Conservation (phyloP, 257 asterid species). For the Craterostigma plantagineum region DNA sequence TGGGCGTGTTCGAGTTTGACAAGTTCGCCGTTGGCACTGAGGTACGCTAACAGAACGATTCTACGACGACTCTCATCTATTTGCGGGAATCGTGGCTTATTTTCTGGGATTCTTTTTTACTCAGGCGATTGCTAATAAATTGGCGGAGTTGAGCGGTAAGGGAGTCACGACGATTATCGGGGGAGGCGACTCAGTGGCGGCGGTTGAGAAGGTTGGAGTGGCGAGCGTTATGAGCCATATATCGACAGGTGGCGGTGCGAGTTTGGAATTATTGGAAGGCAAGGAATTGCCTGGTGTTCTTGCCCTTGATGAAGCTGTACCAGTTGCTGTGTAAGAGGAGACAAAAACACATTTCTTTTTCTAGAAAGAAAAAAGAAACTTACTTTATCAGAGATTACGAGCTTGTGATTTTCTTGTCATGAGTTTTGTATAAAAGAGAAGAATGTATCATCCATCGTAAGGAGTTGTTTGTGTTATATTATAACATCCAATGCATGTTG, state of each 20-base stretch:
- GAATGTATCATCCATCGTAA: no score
- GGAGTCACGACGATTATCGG: conserved; percentile 33
- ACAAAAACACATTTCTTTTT: background rate
- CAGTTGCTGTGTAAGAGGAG: background rate
- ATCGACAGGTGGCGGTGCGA: conserved; percentile 39
- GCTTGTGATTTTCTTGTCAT: no score
- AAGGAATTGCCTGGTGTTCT: conserved; percentile 27
- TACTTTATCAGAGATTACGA: background rate
- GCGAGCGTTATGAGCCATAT: conserved; percentile 29
- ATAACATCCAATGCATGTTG: no score
- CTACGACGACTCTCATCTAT: no score
- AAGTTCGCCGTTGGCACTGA: conserved; percentile 32
- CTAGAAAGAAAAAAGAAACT: no score
- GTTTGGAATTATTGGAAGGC: conserved; percentile 32
- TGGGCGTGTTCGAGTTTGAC: conserved; percentile 35
- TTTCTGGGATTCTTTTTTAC: background rate
- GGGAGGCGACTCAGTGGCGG: conserved; percentile 36
- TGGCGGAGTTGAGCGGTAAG: conserved; percentile 25
- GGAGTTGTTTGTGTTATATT: no score
- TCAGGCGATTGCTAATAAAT: conserved; percentile 25
- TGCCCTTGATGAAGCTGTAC: conserved; percentile 20
- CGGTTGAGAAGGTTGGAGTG: conserved; percentile 29
- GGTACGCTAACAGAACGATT: conserved; percentile 6
- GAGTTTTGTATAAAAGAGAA: no score
- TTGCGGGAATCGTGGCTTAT: no score